Evolutionary conservation across 2,329 filamentous ascomycete genomes (phyloP), one percentile per base, ranked within the genome.

Genomic region (Aspergillus sp.): DNA sequence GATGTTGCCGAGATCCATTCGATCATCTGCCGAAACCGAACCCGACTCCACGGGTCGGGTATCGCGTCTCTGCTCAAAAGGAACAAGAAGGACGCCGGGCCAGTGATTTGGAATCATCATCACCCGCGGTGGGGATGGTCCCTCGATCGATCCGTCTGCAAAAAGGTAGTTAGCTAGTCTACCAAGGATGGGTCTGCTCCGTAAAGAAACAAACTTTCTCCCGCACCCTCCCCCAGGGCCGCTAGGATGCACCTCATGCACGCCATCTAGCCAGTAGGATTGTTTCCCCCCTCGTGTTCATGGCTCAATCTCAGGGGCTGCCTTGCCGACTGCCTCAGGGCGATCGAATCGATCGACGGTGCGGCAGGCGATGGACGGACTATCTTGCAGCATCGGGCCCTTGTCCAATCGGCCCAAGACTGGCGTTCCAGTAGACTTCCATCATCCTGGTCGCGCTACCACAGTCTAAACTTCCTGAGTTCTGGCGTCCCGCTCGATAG

Each of bases 201-300:
- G 31, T 21, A 47, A 21, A 21, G 20, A 14, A 41, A 19, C 31
- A 16, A 25, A 19, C 32, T 48, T 38, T 38, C 11, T 38, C 16
- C 25, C 25, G 25, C 25, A 29, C 19, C 31, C 25, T 20, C 31
- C 11, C 46, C 32, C 34, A 40, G 17, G 46, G 25, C 31, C 19
- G 16, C 34, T 38, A 38, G 34, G 34, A n/a, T 13, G 34, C 34
- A 38, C 34, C 13, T 19, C 34, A 48, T 48, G 46, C 46, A 48
- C 31, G 46, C 32, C 46, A 41, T 41, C 46, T 42, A 25, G 16
- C 46, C 46, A 48, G 46, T 48, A 17, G 40, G 46, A 36, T 29
- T n/a, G 32, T 9, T 4, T 31, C 46, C 34, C 46, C 34, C 46
- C 46, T 48, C 46, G 46, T 48, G 46, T 48, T 48, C 46, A 21